Conservation (phyloP, 441 rosid genomes). For the Eruca vesicaria region DNA sequence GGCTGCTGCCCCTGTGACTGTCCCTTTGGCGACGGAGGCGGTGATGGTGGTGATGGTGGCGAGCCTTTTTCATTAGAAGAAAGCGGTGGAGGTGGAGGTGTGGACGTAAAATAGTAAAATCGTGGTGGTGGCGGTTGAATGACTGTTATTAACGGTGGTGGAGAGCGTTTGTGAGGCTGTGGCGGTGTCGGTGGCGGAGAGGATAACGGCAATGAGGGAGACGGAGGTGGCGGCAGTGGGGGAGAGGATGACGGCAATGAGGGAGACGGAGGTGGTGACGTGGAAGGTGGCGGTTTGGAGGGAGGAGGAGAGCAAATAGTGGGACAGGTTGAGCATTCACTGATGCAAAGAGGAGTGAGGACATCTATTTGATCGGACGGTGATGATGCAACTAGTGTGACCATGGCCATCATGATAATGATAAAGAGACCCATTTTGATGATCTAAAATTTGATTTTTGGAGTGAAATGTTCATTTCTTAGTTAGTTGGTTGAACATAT, state of each 20-base stretch:
- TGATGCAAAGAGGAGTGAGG: slow-evolving; percentile 34
- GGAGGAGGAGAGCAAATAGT: slow-evolving; percentile 38
- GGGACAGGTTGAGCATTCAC: slow-evolving; percentile 37
- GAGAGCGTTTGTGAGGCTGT: slow-evolving; percentile 19
- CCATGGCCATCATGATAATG: slow-evolving; percentile 11
- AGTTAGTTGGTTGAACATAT: neutral
- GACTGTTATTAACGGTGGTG: slow-evolving; percentile 28
- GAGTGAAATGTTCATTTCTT: slow-evolving; percentile 12
- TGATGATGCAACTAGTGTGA: slow-evolving; percentile 25
- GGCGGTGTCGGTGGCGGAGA: neutral
- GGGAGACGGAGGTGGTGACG: slow-evolving; percentile 27
- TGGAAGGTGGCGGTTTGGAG: slow-evolving; percentile 10
- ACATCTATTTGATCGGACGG: slow-evolving; percentile 23
- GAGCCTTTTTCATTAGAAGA: slow-evolving; percentile 22
- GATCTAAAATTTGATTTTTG: neutral
- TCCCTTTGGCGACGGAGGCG: slow-evolving; percentile 25
- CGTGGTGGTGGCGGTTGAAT: slow-evolving; percentile 33
- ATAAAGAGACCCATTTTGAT: slow-evolving; percentile 5
- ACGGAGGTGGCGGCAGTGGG: neutral
- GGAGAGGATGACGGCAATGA: slow-evolving; percentile 15
- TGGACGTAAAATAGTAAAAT: slow-evolving; percentile 33
- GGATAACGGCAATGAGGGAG: neutral
- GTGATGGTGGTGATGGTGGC: slow-evolving; percentile 11
- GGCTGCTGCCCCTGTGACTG: slow-evolving; percentile 32
- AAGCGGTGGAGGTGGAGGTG: slow-evolving; percentile 22